These are phyloP conservation scores for Tothia fuscella DNA, from an alignment of 2,329 filamentous ascomycete genomes.

Conservation along the genomic window DNA sequence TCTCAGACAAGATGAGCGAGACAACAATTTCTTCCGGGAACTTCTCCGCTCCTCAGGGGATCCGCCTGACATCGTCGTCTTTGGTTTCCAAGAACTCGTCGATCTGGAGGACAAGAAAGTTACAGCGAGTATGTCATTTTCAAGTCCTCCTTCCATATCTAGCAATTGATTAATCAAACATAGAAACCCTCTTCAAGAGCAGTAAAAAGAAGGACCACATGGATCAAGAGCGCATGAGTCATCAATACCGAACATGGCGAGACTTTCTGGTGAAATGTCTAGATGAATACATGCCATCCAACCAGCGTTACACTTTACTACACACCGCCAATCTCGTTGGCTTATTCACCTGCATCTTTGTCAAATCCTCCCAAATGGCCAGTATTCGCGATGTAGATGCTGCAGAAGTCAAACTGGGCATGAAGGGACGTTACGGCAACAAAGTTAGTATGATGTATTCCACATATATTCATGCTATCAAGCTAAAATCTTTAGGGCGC, in stretches of 20 bases:
- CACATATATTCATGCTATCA: slow-evolving; percentile 6
- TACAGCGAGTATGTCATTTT: slow-evolving; percentile 57
- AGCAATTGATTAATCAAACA: neutral
- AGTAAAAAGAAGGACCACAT: slow-evolving; percentile 71
- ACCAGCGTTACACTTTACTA: slow-evolving; percentile 70
- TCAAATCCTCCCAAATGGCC: slow-evolving; percentile 65
- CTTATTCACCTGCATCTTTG: slow-evolving; percentile 90
- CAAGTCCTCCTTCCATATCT: neutral
- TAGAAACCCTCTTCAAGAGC: slow-evolving; percentile 69
- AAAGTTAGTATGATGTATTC: no score
- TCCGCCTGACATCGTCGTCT: slow-evolving; percentile 80
- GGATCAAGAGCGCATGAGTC: slow-evolving; percentile 83
- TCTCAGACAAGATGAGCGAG: slow-evolving; percentile 56
- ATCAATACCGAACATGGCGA: slow-evolving; percentile 93
- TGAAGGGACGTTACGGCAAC: slow-evolving; percentile 92
- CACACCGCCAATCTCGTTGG: slow-evolving; percentile 87
- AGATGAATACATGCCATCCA: slow-evolving; percentile 68
- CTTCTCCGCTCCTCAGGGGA: slow-evolving; percentile 58
- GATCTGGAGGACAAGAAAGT: slow-evolving; percentile 95
- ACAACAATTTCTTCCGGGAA: slow-evolving; percentile 68
- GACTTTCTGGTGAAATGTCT: slow-evolving; percentile 75
- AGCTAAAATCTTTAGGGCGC: no score
- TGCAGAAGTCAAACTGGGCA: slow-evolving; percentile 85
- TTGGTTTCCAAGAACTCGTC: slow-evolving; percentile 97
- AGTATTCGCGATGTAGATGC: slow-evolving; percentile 67